Percentiles rank a stretch among this genome's conserved stretches.
Evolutionary conservation across 768 basidiomycete species (phyloP).

Genomic region (Calocera viscosa): DNA sequence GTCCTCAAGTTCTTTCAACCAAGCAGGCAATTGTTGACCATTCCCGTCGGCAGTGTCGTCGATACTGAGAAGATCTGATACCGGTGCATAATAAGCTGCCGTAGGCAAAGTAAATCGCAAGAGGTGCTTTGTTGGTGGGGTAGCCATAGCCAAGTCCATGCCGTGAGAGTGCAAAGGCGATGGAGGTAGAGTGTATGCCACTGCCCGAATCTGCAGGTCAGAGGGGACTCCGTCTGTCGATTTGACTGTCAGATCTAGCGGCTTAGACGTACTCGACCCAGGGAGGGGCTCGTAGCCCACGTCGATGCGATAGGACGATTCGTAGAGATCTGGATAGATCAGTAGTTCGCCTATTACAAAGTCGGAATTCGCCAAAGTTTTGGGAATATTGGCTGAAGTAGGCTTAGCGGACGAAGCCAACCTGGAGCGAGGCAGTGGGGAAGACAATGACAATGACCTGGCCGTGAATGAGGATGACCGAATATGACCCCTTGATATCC

Average conservation of each 20-base stretch:
- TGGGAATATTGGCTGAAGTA: neutral
- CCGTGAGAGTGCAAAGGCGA: constrained; percentile 52
- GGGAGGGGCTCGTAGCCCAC: neutral
- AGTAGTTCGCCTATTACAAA: neutral
- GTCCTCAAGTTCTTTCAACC: constrained; percentile 52
- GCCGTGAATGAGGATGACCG: constrained; percentile 19
- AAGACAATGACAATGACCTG: neutral
- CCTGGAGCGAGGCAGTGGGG: neutral
- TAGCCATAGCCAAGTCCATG: constrained; percentile 38
- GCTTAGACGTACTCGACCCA: neutral
- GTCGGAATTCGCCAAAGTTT: neutral
- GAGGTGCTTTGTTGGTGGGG: constrained; percentile 52
- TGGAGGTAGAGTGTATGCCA: constrained; percentile 63
- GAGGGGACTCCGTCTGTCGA: neutral
- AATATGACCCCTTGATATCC: neutral
- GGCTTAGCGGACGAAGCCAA: neutral
- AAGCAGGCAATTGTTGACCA: constrained; percentile 37
- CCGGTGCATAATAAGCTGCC: constrained; percentile 61
- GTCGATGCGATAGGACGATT: neutral
- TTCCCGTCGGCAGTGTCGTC: constrained; percentile 42
- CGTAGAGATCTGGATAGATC: constrained; percentile 3
- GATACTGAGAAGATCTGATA: constrained; percentile 67
- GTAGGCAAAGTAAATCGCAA: constrained; percentile 70
- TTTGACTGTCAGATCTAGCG: neutral
- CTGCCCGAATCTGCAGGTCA: constrained; percentile 31